Conservation (phyloP, 176 grass and related monocot species). For the Poa annua region DNA sequence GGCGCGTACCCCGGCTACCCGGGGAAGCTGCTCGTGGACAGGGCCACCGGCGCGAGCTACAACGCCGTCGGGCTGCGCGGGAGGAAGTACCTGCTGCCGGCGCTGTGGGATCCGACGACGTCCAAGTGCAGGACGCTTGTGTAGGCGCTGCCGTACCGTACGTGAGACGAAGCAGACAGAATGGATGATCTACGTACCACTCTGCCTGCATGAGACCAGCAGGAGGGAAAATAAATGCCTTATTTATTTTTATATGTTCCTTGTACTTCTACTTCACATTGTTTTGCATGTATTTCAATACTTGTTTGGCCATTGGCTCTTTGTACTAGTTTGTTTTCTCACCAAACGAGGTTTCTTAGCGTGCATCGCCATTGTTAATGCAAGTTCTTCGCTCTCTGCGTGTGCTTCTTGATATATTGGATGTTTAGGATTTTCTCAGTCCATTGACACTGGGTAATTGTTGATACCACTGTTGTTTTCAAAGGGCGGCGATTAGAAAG, state of each 20-base stretch:
- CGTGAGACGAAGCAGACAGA: not conserved
- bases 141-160: slow-evolving; percentile 41
- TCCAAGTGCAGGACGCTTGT: slow-evolving; percentile 70
- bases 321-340: not conserved
- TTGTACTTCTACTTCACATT: not conserved
- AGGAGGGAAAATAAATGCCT: slow-evolving; percentile 47
- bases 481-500: no score
- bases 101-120: slow-evolving; percentile 78
- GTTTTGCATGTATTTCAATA: slow-evolving; percentile 11
- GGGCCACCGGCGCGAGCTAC: slow-evolving; percentile 69
- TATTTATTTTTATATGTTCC: slow-evolving; percentile 48
- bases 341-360: no score
- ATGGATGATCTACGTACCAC: not conserved
- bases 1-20: slow-evolving; percentile 81
- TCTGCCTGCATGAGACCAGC: not conserved
- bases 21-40: slow-evolving; percentile 62
- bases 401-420: no score
- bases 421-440: no score
- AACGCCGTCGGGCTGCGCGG: slow-evolving; percentile 69
- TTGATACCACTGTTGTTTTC: no score
- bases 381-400: no score
- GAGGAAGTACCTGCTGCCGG: slow-evolving; percentile 79
- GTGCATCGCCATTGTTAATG: no score
- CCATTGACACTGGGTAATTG: no score
- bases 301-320: not conserved